A percentile compares a stretch with the other conserved stretches of the same genome.
Evolutionary conservation across 2,329 filamentous ascomycete species (phyloP).

Genomic region (Raffaelea deltoideospora): DNA sequence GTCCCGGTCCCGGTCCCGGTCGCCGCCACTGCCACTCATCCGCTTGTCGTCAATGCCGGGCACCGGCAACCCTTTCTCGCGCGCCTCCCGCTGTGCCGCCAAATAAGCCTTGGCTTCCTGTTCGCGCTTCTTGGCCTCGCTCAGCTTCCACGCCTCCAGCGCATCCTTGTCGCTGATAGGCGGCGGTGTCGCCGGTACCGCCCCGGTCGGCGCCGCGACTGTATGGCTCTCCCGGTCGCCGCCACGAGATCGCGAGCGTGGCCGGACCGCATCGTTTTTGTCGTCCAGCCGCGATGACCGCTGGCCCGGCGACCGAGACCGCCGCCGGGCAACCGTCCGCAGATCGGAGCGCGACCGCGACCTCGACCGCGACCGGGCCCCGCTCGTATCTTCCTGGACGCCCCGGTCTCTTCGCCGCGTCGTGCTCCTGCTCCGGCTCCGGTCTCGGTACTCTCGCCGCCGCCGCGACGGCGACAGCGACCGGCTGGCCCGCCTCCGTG

Average conservation of each 20-base stretch:
- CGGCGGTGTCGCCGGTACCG: constrained; percentile 15
- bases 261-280: background rate
- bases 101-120: constrained; percentile 50
- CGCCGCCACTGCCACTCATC: constrained; percentile 10
- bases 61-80: constrained; percentile 41
- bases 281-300: background rate
- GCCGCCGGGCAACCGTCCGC: no score
- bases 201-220: background rate
- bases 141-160: constrained; percentile 42
- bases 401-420: constrained; percentile 1
- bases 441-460: constrained; percentile 4
- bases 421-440: constrained; percentile 3
- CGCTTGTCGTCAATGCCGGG: constrained; percentile 41
- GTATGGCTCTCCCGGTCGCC: background rate
- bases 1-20: no score
- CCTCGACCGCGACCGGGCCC: constrained; percentile 5
- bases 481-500: constrained; percentile 3
- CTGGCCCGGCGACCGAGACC: constrained; percentile 1
- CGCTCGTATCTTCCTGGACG: no score
- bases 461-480: constrained; percentile 7
- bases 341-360: no score
- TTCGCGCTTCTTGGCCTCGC: constrained; percentile 46
- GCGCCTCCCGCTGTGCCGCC: constrained; percentile 44
- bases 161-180: constrained; percentile 29
- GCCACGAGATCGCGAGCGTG: constrained; percentile 1